Evolutionary conservation across 2,329 filamentous ascomycete species (phyloP), one percentile per base, ranked within the genome.

Genomic region (Geosmithia putterillii): DNA sequence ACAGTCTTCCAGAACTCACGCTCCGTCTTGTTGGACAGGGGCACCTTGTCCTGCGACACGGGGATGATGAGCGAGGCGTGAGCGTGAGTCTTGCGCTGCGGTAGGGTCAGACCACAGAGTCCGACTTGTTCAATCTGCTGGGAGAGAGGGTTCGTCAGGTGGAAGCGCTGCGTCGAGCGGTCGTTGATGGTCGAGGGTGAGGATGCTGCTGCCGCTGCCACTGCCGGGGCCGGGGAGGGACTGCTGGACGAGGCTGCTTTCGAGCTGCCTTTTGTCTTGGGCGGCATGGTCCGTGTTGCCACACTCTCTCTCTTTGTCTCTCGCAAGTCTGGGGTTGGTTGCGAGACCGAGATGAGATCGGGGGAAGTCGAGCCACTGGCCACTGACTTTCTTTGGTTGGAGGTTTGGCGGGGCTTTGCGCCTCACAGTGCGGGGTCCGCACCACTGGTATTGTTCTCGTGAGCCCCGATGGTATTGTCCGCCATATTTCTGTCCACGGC

Each of bases 1-100:
- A 75, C 63, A 40, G 64, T 61, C 57, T 73, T 74, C 74, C 74
- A 79, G 54, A 73, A 69, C 51, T 78, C 74, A 52, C 70, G 69
- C 53, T 75, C 69, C 21, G 68, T 58, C 56, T 75, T 75, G 56
- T 64, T 58, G 47, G 58, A 61, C 28, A 63, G 55, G 38, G 53
- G 47, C 4, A 67, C 50, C 10, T 51, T 52, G 41, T 55, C 58
- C 46, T 61, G 55, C 38, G 60, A 60, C 34, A 65, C 61, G 39
- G 63, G 63, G 38, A 60, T 60, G 36, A 74, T 61, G 45, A 72
- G 65, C 49, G 67, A 62, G 17, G 65, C 54, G 56, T 70, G 66
- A 34, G 65, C 54, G 60, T 69, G 76, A 19, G 64, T 65, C 51
- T 69, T 67, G 46, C 64, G 66, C 45, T 78, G 72, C 43, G 64